Percentiles rank a stretch among this genome's conserved stretches.
Evolutionary conservation across 2,329 filamentous ascomycete species (phyloP).

Genomic region (Lasiodiplodia sp.): DNA sequence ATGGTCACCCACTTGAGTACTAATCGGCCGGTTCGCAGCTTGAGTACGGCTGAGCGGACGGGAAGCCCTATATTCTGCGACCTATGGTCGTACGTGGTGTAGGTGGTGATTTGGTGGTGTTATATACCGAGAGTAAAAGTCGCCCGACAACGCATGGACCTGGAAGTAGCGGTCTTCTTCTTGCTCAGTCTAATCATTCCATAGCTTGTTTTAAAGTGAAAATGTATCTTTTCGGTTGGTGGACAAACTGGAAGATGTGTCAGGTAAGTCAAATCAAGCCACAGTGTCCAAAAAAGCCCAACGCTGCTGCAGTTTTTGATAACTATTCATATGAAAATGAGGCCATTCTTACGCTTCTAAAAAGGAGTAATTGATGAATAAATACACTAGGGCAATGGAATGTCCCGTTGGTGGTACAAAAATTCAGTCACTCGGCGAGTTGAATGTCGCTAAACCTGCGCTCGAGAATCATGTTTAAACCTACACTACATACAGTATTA

Average conservation of each 20-base stretch:
- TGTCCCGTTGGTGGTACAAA: not conserved
- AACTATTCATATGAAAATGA: not conserved
- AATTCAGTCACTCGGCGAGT: not conserved
- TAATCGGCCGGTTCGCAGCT: slow-evolving; percentile 1
- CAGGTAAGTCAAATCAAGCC: not conserved
- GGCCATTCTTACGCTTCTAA: not conserved
- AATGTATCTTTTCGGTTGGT: not conserved
- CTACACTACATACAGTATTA: not conserved
- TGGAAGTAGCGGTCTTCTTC: not conserved
- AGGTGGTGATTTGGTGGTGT: not conserved
- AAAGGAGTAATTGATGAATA: not conserved
- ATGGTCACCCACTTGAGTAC: slow-evolving; percentile 2
- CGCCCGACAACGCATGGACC: not conserved
- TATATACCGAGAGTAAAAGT: not conserved
- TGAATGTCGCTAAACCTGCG: not conserved
- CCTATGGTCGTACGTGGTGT: not conserved
- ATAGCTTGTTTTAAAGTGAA: not conserved
- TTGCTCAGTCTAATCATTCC: not conserved
- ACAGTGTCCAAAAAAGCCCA: not conserved
- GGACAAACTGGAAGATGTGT: not conserved
- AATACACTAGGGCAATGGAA: not conserved
- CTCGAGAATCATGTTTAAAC: not conserved
- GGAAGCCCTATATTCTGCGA: slow-evolving; percentile 2
- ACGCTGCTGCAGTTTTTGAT: not conserved
- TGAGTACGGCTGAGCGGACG: slow-evolving; percentile 1